Evolutionary conservation across 2,329 filamentous ascomycete genomes (phyloP).

Genomic region (Graphilbum sp.): DNA sequence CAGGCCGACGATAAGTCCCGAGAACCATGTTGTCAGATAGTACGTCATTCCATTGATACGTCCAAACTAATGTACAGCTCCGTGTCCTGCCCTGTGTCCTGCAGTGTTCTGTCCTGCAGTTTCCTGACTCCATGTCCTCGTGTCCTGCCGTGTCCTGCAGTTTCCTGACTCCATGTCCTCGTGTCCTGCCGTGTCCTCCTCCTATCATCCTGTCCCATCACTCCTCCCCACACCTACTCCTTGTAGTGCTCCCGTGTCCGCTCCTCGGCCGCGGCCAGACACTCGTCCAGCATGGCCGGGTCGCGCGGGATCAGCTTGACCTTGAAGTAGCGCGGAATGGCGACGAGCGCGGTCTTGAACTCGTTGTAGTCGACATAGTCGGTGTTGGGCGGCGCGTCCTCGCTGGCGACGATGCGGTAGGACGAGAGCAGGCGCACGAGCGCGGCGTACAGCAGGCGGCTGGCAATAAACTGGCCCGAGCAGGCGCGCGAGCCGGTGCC

Average conservation of each 20-base stretch:
- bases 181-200: no score
- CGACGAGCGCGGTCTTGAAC: conserved; percentile 8
- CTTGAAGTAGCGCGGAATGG: conserved; percentile 8
- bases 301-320: conserved; percentile 8
- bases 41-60: no score
- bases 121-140: no score
- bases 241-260: conserved; percentile 8
- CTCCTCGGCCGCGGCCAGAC: conserved; percentile 2
- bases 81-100: no score
- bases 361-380: conserved; percentile 10
- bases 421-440: conserved; percentile 32
- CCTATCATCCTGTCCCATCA: no score
- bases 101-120: no score
- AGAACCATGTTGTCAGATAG: no score
- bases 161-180: no score
- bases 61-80: no score
- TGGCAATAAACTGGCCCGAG: conserved; percentile 44
- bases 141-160: no score
- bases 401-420: conserved; percentile 34
- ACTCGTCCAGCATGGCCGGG: conserved; percentile 1
- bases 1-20: no score
- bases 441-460: conserved; percentile 44
- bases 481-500: conserved; percentile 49
- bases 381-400: conserved; percentile 41
- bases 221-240: conserved; percentile 1